phyloP scores from a whole-genome alignment of 345 rosid species.

The Salix arbutifolia region DNA sequence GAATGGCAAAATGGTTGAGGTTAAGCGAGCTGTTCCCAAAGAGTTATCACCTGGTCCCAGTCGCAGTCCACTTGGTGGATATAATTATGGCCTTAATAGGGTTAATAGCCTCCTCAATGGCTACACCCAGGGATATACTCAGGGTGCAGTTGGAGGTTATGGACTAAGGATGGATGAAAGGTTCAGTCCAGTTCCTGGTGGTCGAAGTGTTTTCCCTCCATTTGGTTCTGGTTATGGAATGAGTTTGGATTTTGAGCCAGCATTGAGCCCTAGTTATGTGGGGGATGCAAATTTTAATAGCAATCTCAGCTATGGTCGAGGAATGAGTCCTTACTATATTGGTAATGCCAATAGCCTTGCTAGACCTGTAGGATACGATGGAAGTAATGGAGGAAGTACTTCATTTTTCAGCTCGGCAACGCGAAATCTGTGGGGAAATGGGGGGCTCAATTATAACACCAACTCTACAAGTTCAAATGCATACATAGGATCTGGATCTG shows the following conservation, averaged over 20 bases:
- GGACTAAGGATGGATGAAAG: slow-evolving; percentile 67
- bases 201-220: slow-evolving; percentile 61
- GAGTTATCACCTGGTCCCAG: slow-evolving; percentile 74
- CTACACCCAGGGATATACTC: slow-evolving; percentile 57
- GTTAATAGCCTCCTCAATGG: slow-evolving; percentile 59
- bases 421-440: slow-evolving; percentile 69
- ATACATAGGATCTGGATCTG: slow-evolving; percentile 50
- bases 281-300: slow-evolving; percentile 47
- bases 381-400: slow-evolving; percentile 59
- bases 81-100: slow-evolving; percentile 55
- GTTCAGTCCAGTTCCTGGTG: slow-evolving; percentile 49
- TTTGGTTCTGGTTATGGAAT: slow-evolving; percentile 58
- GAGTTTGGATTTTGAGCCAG: slow-evolving; percentile 61
- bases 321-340: slow-evolving; percentile 56
- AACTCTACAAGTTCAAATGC: slow-evolving; percentile 40
- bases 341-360: slow-evolving; percentile 52
- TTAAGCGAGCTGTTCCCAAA: slow-evolving; percentile 75
- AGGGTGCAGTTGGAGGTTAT: slow-evolving; percentile 55
- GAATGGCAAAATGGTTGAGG: slow-evolving; percentile 80
- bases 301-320: slow-evolving; percentile 57
- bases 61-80: slow-evolving; percentile 66
- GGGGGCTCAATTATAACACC: slow-evolving; percentile 44
- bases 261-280: slow-evolving; percentile 44
- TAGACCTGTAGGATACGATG: slow-evolving; percentile 55
- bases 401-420: slow-evolving; percentile 68